Percentiles rank a stretch among this genome's conserved stretches.
Evolutionary conservation across 371 early-diverging fungal species (phyloP).

Genomic region (Thermomucor indicae-seudaticae): DNA sequence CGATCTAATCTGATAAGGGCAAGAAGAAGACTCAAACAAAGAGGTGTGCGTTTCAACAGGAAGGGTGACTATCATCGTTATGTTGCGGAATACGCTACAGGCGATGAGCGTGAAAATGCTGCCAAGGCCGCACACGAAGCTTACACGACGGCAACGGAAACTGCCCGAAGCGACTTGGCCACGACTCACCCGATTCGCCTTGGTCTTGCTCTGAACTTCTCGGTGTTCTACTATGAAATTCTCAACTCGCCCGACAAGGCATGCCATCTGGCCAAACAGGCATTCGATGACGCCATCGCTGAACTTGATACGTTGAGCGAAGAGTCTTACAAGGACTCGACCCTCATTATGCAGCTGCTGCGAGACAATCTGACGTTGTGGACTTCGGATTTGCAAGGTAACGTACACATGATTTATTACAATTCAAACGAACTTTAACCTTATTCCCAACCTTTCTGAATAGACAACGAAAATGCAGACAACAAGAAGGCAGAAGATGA

Average conservation of each 20-base stretch:
- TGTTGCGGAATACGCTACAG: constrained; percentile 95
- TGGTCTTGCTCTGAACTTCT: constrained; percentile 99
- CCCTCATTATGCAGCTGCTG: constrained; percentile 99
- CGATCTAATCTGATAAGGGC: no score
- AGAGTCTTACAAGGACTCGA: constrained; percentile 99
- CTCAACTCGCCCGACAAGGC: constrained; percentile 98
- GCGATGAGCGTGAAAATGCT: constrained; percentile 84
- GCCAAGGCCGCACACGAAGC: constrained; percentile 90
- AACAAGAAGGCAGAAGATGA: no score
- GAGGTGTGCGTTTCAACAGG: constrained; percentile 34
- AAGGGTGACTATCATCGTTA: constrained; percentile 99
- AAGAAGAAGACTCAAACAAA: neutral
- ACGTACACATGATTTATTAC: no score
- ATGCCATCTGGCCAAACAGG: constrained; percentile 98
- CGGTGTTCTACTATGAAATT: constrained; percentile 99
- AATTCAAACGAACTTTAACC: no score
- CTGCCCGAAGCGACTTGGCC: constrained; percentile 92
- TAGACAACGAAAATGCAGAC: no score
- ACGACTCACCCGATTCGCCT: constrained; percentile 99
- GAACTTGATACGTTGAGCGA: constrained; percentile 98
- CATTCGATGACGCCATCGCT: constrained; percentile 99
- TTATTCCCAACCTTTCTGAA: no score
- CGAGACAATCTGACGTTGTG: constrained; percentile 99
- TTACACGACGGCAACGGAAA: constrained; percentile 95
- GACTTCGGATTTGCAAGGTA: constrained; percentile 97